These are phyloP conservation scores for Nigrograna mackinnonii DNA, from an alignment of 2,329 filamentous ascomycete genomes.

Conservation along the genomic window DNA sequence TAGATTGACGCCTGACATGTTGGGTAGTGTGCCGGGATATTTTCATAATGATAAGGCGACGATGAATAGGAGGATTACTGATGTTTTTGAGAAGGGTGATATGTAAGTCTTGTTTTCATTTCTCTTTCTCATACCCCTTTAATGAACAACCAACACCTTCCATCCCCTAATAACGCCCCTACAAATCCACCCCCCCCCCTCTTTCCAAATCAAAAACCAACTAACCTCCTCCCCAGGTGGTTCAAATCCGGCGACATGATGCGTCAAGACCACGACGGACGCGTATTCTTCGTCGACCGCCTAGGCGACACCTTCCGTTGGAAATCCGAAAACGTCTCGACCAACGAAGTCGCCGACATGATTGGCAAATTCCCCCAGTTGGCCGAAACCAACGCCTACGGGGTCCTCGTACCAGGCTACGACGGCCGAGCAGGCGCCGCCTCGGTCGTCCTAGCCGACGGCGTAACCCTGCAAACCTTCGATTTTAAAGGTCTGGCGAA, in stretches of 20 bases:
- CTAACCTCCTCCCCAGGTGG: constrained; percentile 23
- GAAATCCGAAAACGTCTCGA: constrained; percentile 52
- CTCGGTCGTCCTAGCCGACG: constrained; percentile 42
- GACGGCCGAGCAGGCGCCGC: constrained; percentile 50
- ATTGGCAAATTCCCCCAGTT: constrained; percentile 45
- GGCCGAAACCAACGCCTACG: constrained; percentile 50
- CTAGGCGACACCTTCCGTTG: constrained; percentile 45
- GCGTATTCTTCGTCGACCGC: constrained; percentile 42
- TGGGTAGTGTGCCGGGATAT: constrained; percentile 29
- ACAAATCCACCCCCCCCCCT: not conserved
- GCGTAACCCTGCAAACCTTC: constrained; percentile 30
- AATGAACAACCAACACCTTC: too few species aligned
- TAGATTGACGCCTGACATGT: constrained; percentile 27
- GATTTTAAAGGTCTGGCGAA: constrained; percentile 40
- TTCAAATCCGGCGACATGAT: constrained; percentile 44
- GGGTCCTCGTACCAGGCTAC: constrained; percentile 47
- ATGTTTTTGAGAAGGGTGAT: constrained; percentile 43
- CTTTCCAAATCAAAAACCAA: not conserved
- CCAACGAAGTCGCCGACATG: constrained; percentile 49
- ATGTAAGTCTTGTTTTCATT: constrained; percentile 24
- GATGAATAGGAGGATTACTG: constrained; percentile 28
- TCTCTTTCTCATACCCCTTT: not conserved
- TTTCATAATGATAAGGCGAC: constrained; percentile 39
- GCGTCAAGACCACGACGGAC: constrained; percentile 36
- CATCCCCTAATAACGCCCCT: too few species aligned